Percentiles rank a stretch among this genome's conserved stretches.
These are phyloP conservation scores for Melaleuca alternifolia DNA, from an alignment of 345 rosid genomes.

Conservation along the genomic window DNA sequence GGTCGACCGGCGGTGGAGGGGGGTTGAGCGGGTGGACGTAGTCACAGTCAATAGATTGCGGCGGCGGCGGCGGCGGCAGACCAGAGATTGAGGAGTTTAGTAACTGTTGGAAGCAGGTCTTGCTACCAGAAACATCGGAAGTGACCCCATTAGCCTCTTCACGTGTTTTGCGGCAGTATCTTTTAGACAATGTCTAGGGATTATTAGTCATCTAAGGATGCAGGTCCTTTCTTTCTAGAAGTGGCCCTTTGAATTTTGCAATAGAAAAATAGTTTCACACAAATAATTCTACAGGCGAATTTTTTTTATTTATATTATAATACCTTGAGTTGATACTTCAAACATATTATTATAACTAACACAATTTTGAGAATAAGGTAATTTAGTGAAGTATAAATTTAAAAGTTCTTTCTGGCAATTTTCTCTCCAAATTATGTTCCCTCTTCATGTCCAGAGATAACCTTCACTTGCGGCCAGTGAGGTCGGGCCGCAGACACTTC, in stretches of 20 bases:
- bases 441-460: not conserved
- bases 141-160: not conserved
- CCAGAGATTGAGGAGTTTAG: not conserved
- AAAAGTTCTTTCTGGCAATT: not conserved
- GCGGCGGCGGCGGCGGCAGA: not conserved
- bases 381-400: not conserved
- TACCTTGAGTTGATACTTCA: not conserved
- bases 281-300: not conserved
- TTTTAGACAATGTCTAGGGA: not conserved
- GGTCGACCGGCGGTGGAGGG: not conserved
- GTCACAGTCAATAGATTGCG: too few species aligned
- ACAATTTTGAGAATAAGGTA: not conserved
- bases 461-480: not conserved
- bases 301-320: not conserved
- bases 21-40: not conserved
- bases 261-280: not conserved
- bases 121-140: too few species aligned
- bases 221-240: not conserved
- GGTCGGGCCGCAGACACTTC: too few species aligned
- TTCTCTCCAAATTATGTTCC: not conserved
- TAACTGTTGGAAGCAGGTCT: not conserved
- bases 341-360: not conserved
- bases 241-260: not conserved
- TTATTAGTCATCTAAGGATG: fast-evolving
- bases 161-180: not conserved